Percentiles rank a stretch among this genome's conserved stretches.
Conservation (phyloP, 257 asterid species). For the Linaria vulgaris region DNA sequence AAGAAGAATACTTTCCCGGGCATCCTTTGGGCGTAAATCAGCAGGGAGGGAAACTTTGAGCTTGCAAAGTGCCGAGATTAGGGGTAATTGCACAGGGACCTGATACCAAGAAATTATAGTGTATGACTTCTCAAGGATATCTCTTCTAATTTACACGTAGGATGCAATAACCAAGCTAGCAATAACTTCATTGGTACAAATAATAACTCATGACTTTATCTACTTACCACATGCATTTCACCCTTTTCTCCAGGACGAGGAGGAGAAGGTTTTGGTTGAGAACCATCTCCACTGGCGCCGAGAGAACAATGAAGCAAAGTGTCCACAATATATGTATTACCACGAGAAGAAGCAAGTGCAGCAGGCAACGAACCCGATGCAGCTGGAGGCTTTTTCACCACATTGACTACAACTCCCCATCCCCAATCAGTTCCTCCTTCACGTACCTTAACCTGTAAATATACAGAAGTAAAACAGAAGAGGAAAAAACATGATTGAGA, state of each 20-base stretch:
- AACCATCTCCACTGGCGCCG: constrained; percentile 63
- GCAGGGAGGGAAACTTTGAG: constrained; percentile 79
- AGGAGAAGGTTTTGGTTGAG: constrained; percentile 89
- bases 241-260: constrained; percentile 91
- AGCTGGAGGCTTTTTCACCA: constrained; percentile 69
- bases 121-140: constrained; percentile 17
- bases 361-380: constrained; percentile 83
- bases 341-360: constrained; percentile 78
- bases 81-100: constrained; percentile 96
- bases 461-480: constrained; percentile 26
- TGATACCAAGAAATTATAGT: constrained; percentile 33
- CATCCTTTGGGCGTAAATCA: constrained; percentile 90
- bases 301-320: constrained; percentile 85
- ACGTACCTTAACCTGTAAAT: constrained; percentile 75
- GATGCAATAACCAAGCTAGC: constrained; percentile 4
- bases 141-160: constrained; percentile 6
- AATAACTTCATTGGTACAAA: neutral
- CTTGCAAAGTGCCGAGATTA: constrained; percentile 85
- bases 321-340: constrained; percentile 82
- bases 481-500: constrained; percentile 5
- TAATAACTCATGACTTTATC: neutral
- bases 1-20: constrained; percentile 78
- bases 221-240: constrained; percentile 97
- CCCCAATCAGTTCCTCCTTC: constrained; percentile 99
- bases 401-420: constrained; percentile 97